Conservation (phyloP, 495 filamentous ascomycete species). For the Annulohypoxylon maeteangense region DNA sequence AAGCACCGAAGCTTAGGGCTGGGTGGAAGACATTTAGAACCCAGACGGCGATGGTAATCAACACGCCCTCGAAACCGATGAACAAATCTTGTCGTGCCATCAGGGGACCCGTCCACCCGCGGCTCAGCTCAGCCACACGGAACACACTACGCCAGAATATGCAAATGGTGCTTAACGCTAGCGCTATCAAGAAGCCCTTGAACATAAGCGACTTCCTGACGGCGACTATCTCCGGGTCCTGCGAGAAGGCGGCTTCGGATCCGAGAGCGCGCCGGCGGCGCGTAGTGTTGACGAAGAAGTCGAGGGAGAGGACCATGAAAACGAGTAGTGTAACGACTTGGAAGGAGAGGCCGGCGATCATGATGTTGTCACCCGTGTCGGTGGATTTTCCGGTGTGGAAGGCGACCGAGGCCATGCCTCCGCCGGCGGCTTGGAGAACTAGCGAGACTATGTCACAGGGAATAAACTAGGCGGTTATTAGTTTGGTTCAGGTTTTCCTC, state of each 20-base stretch:
- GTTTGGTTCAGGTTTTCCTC: background rate
- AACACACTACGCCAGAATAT: conserved; percentile 72
- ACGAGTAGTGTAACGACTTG: conserved; percentile 64
- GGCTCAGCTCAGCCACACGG: conserved; percentile 71
- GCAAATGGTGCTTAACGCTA: conserved; percentile 62
- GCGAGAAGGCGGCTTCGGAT: conserved; percentile 42
- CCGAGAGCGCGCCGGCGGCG: conserved; percentile 40
- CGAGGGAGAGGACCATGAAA: conserved; percentile 56
- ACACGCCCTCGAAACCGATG: conserved; percentile 76
- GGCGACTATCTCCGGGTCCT: conserved; percentile 29
- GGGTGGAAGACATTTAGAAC: conserved; percentile 70
- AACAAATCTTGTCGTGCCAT: conserved; percentile 70
- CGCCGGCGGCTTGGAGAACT: conserved; percentile 70
- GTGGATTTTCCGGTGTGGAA: conserved; percentile 50
- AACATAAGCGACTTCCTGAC: conserved; percentile 49
- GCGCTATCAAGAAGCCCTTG: conserved; percentile 51
- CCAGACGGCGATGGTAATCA: conserved; percentile 70
- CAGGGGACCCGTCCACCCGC: conserved; percentile 69
- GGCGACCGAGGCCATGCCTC: conserved; percentile 65
- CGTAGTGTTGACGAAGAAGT: conserved; percentile 56
- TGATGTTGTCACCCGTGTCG: conserved; percentile 67
- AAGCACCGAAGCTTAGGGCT: conserved; percentile 58
- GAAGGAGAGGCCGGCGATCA: conserved; percentile 71
- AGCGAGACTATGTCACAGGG: conserved; percentile 71
- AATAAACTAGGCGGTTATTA: conserved; percentile 57